Percentiles rank a stretch among this genome's conserved stretches.
Conservation (phyloP, 768 basidiomycete genomes). For the Myochromella boudieri region DNA sequence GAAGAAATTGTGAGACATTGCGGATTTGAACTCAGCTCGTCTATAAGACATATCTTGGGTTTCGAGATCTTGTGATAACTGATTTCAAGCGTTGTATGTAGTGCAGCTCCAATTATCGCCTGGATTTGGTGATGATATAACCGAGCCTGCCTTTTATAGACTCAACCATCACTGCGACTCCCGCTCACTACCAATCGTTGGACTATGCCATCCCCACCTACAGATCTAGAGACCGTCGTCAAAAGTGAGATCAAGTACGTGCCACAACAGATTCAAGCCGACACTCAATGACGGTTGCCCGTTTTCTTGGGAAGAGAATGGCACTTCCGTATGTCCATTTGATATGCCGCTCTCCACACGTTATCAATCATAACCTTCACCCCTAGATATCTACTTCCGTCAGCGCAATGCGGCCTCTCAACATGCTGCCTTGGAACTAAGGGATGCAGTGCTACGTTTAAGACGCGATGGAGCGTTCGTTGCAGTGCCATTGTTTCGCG, state of each 20-base stretch:
- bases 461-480: conserved; percentile 77
- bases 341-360: not conserved
- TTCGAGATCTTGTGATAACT: too few species aligned
- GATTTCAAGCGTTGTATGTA: too few species aligned
- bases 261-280: not conserved
- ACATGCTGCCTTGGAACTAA: conserved; percentile 62
- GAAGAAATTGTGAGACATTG: too few species aligned
- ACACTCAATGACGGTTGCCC: not conserved
- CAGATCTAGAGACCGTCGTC: conserved; percentile 57
- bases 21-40: too few species aligned
- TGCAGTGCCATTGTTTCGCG: conserved; percentile 72
- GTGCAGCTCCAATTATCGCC: too few species aligned
- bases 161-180: not conserved
- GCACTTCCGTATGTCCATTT: conserved; percentile 67
- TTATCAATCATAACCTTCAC: conserved; percentile 1
- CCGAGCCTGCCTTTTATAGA: too few species aligned
- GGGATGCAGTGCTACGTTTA: conserved; percentile 70
- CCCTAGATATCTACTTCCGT: conserved; percentile 75
- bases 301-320: conserved; percentile 57
- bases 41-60: too few species aligned
- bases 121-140: too few species aligned
- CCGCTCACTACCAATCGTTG: not conserved
- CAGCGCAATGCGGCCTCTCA: conserved; percentile 64
- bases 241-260: conserved; percentile 62
- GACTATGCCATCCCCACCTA: too few species aligned